Percentiles rank a stretch among this genome's conserved stretches.
Conservation (phyloP, 805 yeast genomes). For the Spathaspora girioi region DNA sequence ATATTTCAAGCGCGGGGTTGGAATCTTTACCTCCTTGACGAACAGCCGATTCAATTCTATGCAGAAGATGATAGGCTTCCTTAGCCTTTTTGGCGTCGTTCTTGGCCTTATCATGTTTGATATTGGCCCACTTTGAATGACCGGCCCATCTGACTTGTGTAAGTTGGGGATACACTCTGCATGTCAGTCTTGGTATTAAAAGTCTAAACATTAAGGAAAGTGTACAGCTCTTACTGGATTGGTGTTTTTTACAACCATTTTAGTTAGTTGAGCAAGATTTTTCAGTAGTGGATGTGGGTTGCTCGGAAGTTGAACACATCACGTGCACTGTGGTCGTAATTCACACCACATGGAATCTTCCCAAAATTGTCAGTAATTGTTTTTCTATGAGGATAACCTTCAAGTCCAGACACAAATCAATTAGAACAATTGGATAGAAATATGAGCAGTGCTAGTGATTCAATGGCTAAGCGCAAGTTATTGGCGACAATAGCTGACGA, state of each 20-base stretch:
- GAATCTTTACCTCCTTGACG: conserved; percentile 69
- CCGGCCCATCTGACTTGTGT: conserved; percentile 48
- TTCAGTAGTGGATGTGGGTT: no score
- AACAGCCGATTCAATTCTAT: conserved; percentile 71
- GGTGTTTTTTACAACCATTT: no score
- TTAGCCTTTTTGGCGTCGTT: conserved; percentile 79
- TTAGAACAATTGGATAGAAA: no score
- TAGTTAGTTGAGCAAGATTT: no score
- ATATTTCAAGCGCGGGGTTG: conserved; percentile 59
- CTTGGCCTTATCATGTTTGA: conserved; percentile 90
- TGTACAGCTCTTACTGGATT: no score
- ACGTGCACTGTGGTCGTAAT: not conserved
- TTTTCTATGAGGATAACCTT: no score
- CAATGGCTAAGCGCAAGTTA: conserved; percentile 67
- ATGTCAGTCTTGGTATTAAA: not conserved
- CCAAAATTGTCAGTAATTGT: no score
- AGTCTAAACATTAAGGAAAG: not conserved
- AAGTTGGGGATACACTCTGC: not conserved
- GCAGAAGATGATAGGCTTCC: conserved; percentile 66
- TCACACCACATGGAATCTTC: not conserved
- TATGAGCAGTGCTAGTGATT: conserved; percentile 26
- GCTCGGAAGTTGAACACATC: no score
- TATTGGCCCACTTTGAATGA: conserved; percentile 94
- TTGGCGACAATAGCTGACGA: conserved; percentile 97
- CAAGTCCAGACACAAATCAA: no score